Evolutionary conservation across 1,284 basidiomycete species (phyloP), one percentile per base, ranked within the genome.

Genomic region (Wolfiporia cocos): DNA sequence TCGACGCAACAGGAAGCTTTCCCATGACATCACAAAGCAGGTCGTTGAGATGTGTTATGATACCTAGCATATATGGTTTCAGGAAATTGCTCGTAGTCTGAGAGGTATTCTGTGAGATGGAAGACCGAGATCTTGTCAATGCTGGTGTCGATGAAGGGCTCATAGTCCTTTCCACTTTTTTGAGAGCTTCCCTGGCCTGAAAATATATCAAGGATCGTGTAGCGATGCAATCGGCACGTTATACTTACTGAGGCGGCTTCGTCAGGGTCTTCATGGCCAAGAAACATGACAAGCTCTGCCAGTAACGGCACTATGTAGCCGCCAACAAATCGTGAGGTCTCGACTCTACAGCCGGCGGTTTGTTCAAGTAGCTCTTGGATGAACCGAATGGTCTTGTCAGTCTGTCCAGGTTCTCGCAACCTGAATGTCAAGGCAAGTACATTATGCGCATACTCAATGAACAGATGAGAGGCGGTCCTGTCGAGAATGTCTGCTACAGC

Each of bases 31-130:
- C 90, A 56, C 91, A 88, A 34, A 96, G 64, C 62, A 84, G 79
- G 30, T 92, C 88, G 47, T 86, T 92, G 53, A 94, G 72, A 45
- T 81, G 70, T 0, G 86, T 80, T 17, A 95, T 81, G 41, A 94
- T 71, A 4, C 88, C 92, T 6, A 94, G 73, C 67, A 93, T 83
- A 52, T 90, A 74, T 7, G 67, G 68, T 59, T 82, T 81, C 42
- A 94, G 69, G 48, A 92, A 82, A 0, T 60, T 58, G 12, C 73
- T 69, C 69, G 14, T 54, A 47, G 31, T 51, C 44, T 43, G 50
- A 47, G 49, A 42, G 36, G 43, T 48, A 43, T 54, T 54, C 56
- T 31, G 26, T 34, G 41, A 18, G 34, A 52, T n/a, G n/a, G n/a
- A n/a, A n/a, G n/a, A n/a, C n/a, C n/a, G n/a, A n/a, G n/a, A n/a